These are phyloP conservation scores for Candida gigantensis DNA, from an alignment of 1,139 yeast genomes.

Conservation along the genomic window DNA sequence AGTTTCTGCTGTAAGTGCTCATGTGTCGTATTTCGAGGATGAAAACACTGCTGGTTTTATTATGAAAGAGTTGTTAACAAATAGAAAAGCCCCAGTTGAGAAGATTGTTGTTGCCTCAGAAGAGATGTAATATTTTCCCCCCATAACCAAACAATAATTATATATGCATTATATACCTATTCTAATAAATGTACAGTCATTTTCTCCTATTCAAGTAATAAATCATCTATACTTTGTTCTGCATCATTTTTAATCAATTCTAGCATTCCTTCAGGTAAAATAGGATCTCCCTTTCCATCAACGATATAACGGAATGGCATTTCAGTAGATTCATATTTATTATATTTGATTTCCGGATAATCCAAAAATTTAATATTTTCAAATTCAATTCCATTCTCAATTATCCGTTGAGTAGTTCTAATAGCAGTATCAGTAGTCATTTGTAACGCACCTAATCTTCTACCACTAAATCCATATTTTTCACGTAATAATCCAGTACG, in stretches of 20 bases:
- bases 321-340: slow-evolving; percentile 87
- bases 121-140: slow-evolving; percentile 1
- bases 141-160: not conserved
- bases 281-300: slow-evolving; percentile 64
- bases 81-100: slow-evolving; percentile 21
- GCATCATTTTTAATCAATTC: slow-evolving; percentile 83
- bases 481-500: slow-evolving; percentile 84
- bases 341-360: slow-evolving; percentile 90
- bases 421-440: slow-evolving; percentile 99
- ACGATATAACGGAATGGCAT: slow-evolving; percentile 95
- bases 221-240: slow-evolving; percentile 71
- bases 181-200: no score
- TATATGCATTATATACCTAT: no score
- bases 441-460: slow-evolving; percentile 82
- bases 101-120: slow-evolving; percentile 23
- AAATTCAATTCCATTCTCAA: slow-evolving; percentile 56
- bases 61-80: slow-evolving; percentile 50
- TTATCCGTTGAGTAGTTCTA: slow-evolving; percentile 79
- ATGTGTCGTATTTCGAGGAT: slow-evolving; percentile 86
- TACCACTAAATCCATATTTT: slow-evolving; percentile 80
- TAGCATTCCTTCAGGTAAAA: slow-evolving; percentile 90
- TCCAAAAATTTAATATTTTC: slow-evolving; percentile 82
- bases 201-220: slow-evolving; percentile 38
- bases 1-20: slow-evolving; percentile 81
- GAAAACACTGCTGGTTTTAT: slow-evolving; percentile 81